Percentiles rank a stretch among this genome's conserved stretches.
These are phyloP conservation scores for Senna tora DNA, from an alignment of 306 rosid species.

Conservation along the genomic window DNA sequence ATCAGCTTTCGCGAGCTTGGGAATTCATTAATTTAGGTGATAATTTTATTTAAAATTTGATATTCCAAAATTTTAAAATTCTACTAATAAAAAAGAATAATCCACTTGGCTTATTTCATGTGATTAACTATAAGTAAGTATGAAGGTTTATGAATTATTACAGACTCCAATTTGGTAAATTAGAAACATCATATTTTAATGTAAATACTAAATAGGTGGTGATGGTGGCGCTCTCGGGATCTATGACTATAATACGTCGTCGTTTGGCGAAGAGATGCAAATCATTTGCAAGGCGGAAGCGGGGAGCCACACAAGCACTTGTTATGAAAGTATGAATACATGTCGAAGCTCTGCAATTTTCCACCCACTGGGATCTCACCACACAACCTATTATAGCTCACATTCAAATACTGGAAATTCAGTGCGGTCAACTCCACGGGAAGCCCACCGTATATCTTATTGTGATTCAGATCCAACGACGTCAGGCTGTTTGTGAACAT, in stretches of 20 bases:
- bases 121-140: too few species aligned
- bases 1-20: too few species aligned
- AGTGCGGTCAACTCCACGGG: constrained; percentile 47
- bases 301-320: constrained; percentile 74
- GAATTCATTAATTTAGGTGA: too few species aligned
- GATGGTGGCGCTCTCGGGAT: too few species aligned
- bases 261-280: background rate
- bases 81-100: too few species aligned
- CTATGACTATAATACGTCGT: background rate
- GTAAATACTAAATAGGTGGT: too few species aligned
- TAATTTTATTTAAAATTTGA: too few species aligned
- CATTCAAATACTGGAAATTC: constrained; percentile 53
- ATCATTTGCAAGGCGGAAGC: constrained; percentile 48
- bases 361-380: constrained; percentile 72
- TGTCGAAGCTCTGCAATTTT: constrained; percentile 52
- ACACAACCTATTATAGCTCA: constrained; percentile 70
- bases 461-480: constrained; percentile 63
- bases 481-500: constrained; percentile 42
- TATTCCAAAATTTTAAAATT: too few species aligned
- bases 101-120: too few species aligned
- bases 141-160: too few species aligned
- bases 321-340: constrained; percentile 54
- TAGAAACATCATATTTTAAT: too few species aligned
- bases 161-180: too few species aligned
- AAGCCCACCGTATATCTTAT: constrained; percentile 52